Percentiles rank a stretch among this genome's conserved stretches.
phyloP scores from a whole-genome alignment of 768 basidiomycete genomes.

The Lentinula guzmanii region DNA sequence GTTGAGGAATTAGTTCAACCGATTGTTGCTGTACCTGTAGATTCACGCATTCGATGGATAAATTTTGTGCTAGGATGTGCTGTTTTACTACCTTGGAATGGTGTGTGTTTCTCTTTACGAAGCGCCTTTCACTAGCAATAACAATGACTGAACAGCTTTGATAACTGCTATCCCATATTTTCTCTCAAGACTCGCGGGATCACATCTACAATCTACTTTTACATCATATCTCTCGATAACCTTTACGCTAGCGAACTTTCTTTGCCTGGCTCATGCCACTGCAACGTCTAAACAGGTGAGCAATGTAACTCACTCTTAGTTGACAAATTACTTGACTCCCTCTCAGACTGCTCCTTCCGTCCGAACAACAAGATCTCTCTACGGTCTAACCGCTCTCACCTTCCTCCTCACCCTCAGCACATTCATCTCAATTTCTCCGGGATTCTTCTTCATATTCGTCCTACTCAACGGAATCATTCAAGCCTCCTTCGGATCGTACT shows the following conservation, averaged over 20 bases:
- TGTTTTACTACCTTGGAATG: constrained; percentile 85
- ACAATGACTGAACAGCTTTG: constrained; percentile 42
- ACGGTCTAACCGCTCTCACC: constrained; percentile 47
- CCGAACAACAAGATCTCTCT: constrained; percentile 46
- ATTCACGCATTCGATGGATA: constrained; percentile 51
- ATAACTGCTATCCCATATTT: constrained; percentile 87
- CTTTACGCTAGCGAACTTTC: constrained; percentile 61
- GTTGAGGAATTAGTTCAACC: background rate
- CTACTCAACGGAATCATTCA: constrained; percentile 55
- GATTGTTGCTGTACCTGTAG: constrained; percentile 13
- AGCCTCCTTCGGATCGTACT: constrained; percentile 61
- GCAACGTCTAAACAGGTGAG: constrained; percentile 60
- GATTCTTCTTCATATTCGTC: constrained; percentile 59
- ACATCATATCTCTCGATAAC: constrained; percentile 59
- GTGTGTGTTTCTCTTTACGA: constrained; percentile 28
- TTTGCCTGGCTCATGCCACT: constrained; percentile 72
- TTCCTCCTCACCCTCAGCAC: constrained; percentile 63
- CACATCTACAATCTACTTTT: constrained; percentile 52
- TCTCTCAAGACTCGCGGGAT: constrained; percentile 57
- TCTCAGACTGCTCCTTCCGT: constrained; percentile 54
- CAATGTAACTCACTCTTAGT: constrained; percentile 5
- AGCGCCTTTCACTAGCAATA: background rate
- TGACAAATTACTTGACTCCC: background rate
- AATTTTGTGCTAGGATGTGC: constrained; percentile 65
- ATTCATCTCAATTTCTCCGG: constrained; percentile 45